Evolutionary conservation across 1,284 basidiomycete genomes (phyloP).

Genomic region (Melampsora larici-populina): DNA sequence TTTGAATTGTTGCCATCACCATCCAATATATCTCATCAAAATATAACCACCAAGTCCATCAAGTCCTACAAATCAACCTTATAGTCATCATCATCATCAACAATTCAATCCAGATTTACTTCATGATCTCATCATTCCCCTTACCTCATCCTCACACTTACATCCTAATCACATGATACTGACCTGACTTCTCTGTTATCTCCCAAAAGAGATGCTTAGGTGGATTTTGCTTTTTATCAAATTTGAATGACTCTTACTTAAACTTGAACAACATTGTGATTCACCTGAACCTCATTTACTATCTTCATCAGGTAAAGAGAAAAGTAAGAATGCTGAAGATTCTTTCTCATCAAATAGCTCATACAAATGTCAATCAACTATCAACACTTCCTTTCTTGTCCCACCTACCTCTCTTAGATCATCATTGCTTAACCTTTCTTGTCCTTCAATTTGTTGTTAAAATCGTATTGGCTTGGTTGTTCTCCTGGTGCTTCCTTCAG

Average conservation of each 20-base stretch:
- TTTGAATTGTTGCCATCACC: too few species aligned
- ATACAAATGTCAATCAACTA: slow-evolving; percentile 34
- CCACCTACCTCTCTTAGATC: slow-evolving; percentile 4
- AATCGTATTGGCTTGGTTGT: slow-evolving; percentile 21
- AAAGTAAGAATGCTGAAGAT: neutral
- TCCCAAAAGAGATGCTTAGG: too few species aligned
- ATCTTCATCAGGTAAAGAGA: slow-evolving; percentile 48
- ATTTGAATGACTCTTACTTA: slow-evolving; percentile 48
- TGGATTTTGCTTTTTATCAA: too few species aligned
- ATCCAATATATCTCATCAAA: too few species aligned
- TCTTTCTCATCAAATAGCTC: slow-evolving; percentile 17
- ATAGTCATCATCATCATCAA: too few species aligned
- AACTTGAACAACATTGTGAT: too few species aligned
- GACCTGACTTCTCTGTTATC: too few species aligned
- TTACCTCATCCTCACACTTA: slow-evolving; percentile 33
- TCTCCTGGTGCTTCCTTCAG: slow-evolving; percentile 27
- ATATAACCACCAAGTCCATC: too few species aligned
- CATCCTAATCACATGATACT: too few species aligned
- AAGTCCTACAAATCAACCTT: too few species aligned
- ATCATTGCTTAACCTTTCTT: neutral
- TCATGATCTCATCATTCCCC: too few species aligned
- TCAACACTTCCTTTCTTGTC: slow-evolving; percentile 24
- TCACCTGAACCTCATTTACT: slow-evolving; percentile 39
- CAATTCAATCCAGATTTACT: too few species aligned
- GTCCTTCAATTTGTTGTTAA: neutral